Evolutionary conservation across 768 basidiomycete genomes (phyloP).

Genomic region (Polyporus arcularius): DNA sequence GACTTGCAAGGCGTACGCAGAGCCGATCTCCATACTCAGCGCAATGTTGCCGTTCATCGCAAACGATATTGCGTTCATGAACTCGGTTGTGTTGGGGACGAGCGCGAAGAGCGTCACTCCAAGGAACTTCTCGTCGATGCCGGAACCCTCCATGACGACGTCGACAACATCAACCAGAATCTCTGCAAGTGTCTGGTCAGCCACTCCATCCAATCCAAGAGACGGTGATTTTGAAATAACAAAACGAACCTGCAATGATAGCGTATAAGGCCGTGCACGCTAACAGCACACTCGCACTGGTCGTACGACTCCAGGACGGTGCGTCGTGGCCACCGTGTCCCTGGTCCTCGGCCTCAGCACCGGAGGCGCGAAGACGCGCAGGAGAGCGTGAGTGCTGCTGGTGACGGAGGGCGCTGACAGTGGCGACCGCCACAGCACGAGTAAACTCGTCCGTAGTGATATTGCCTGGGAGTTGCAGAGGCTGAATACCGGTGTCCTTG

Average conservation of each 20-base stretch:
- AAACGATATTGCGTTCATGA: conserved; percentile 99
- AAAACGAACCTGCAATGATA: conserved; percentile 84
- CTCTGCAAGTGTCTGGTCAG: conserved; percentile 48
- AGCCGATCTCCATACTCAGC: conserved; percentile 98
- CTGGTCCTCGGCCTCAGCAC: conserved; percentile 38
- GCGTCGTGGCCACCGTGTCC: conserved; percentile 89
- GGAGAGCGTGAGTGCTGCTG: conserved; percentile 60
- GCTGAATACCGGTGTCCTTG: conserved; percentile 54
- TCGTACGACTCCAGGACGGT: conserved; percentile 91
- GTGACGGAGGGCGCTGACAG: conserved; percentile 86
- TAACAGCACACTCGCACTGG: conserved; percentile 87
- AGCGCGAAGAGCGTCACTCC: conserved; percentile 96
- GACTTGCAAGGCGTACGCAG: conserved; percentile 97
- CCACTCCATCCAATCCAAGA: background rate
- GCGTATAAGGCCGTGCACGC: conserved; percentile 93
- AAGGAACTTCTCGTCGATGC: conserved; percentile 96
- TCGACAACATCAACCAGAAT: conserved; percentile 95
- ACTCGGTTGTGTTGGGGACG: conserved; percentile 98
- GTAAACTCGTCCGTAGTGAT: conserved; percentile 90
- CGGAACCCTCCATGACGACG: conserved; percentile 84
- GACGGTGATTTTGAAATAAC: background rate
- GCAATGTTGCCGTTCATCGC: conserved; percentile 97
- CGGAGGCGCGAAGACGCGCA: conserved; percentile 46
- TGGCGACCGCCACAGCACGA: conserved; percentile 90
- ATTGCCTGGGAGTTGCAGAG: conserved; percentile 58